A percentile compares a stretch with the other conserved stretches of the same genome.
Conservation (phyloP, 192 early-diverging fungal genomes). For the Backusella liffmaniae region DNA sequence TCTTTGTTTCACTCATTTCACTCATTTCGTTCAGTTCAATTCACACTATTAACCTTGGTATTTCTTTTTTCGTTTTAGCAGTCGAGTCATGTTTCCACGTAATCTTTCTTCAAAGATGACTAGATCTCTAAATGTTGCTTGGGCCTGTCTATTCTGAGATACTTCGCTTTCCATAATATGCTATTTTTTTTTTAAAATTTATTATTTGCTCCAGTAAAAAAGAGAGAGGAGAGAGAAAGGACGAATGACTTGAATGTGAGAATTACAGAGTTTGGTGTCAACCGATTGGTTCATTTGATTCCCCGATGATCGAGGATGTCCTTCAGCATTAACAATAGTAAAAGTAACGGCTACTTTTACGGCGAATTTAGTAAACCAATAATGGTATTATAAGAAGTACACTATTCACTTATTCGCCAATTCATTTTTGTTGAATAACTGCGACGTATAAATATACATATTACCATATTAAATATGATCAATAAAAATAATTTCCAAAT, state of each 20-base stretch:
- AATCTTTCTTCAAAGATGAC: constrained; percentile 81
- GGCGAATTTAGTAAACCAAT: no score
- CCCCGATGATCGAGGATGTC: neutral
- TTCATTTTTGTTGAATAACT: no score
- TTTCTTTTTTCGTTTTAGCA: constrained; percentile 68
- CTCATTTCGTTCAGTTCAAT: neutral
- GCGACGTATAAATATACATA: no score
- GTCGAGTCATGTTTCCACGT: constrained; percentile 66
- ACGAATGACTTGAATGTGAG: constrained; percentile 1
- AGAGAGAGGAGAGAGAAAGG: neutral
- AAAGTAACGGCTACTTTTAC: no score
- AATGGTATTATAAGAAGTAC: no score
- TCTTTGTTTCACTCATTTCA: neutral
- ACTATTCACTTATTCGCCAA: no score
- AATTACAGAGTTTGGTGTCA: neutral
- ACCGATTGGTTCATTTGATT: constrained; percentile 1
- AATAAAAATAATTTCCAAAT: no score
- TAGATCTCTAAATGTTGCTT: constrained; percentile 66
- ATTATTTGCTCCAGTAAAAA: neutral
- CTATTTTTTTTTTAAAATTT: neutral
- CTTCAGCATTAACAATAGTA: no score
- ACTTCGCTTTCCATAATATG: neutral
- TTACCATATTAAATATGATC: no score
- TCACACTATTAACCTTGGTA: constrained; percentile 53
- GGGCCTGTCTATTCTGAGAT: constrained; percentile 5